Base-by-base conservation (phyloP, 176 grass and related monocot genomes). In the Paspalum vaginatum region DNA sequence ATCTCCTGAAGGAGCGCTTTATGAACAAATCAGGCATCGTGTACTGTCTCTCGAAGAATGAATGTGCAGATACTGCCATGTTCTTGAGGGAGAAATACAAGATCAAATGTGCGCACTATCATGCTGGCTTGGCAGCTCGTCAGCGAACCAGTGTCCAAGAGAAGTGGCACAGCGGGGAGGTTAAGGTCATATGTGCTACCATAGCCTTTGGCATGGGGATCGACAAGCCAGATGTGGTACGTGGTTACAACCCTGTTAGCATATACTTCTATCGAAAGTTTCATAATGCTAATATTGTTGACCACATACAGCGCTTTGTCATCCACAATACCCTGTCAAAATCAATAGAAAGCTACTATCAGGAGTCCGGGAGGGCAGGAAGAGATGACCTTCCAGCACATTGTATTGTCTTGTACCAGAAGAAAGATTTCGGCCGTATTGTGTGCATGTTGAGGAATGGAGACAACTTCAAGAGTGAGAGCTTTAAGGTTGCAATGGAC, bases 141-240 rank as follows among this genome's bases (percentile, higher is more conserved):
- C 92, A 98, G 44, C 81, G 90, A 79, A 75, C 86, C 27, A 83
- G 68, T 58, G 90, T 92, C 66, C 92, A 98, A 59, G 87, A 83
- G 61, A 98, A 98, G 75, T 98, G 95, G 95, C 95, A 93, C 8
- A 91, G 20, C 6, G 95, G 95, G 52, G 92, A 98, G 69, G 69
- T 85, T 67, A 77, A 87, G 65, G 95, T 98, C 40, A 85, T 94
- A 21, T 98, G 95, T 79, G 92, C 95, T 7, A 98, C 92, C 20
- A 94, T 98, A 74, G 95, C 95, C 48, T 98, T 98, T 45, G 95
- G 95, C 50, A 98, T 98, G 92, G 95, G 95, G 32, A 98, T 98
- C 13, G 92, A 98, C 77, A 98, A 98, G 47, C 88, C 95, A 32
- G 95, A 95, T n/a, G 95, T 94, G 76, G 95, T 98, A 76, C 0